Base-by-base conservation (phyloP, 805 yeast genomes). In the Wickerhamiella alocasiicola region DNA sequence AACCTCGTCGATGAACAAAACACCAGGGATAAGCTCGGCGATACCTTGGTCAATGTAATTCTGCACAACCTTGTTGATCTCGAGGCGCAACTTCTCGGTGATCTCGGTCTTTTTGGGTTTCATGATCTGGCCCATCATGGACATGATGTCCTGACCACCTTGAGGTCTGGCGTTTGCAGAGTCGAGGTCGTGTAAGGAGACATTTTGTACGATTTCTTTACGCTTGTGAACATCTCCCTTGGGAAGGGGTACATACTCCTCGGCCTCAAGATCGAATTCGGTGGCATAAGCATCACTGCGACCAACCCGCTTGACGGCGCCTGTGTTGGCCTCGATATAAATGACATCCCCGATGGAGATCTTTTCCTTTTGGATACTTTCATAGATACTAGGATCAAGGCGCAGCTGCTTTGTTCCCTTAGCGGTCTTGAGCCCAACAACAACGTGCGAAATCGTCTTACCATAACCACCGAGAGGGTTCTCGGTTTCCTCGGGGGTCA, bases 221-320 rank as follows among this genome's bases (percentile, higher is more conserved):
- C 91, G 85, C 60, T 88, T 87, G 67, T 91, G 98, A 33, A 91
- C 94, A 62, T 91, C 99, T 41, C 98, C 98, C 65, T 91, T 93
- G 46, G 99, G 99, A 53, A 93, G 71, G 31, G 98, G 95, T 17
- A 91, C 97, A 61, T 91, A 91, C 64, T 91, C 97, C 64, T 93
- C 96, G 20, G 97, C 95, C 69, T 91, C 97, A 45, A 93, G 72
- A 62, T 91, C 99, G 54, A 87, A 91, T 64, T 91, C 99, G 7
- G 98, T 85, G 18, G 98, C 96, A 55, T 85, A 85, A 0, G 96
- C 95, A 61, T 91, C 97, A n/a, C 94, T 81, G 60, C 99, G 74
- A 40, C 99, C 99, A 19, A 91, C 94, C 55, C 97, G 72, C 56
- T 88, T 88, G 30, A 91, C 95, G 17, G 95, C 84, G 31, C 99